These are phyloP conservation scores for Mediolabrus comicus DNA, from an alignment of 108 stramenopile genomes.

Conservation along the genomic window DNA sequence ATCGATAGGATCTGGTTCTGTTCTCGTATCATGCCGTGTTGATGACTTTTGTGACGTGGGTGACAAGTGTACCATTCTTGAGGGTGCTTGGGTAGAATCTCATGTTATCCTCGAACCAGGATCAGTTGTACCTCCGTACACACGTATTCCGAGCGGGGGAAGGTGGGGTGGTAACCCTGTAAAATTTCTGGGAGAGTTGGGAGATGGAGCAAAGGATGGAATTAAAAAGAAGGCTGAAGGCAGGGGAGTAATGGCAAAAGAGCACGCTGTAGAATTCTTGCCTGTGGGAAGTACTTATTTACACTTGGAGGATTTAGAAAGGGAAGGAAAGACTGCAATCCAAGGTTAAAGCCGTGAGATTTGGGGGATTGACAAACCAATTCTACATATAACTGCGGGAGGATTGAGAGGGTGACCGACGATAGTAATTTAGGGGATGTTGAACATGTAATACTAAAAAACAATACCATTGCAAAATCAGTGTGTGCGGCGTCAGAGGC, in stretches of 20 bases:
- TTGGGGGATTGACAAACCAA: neutral
- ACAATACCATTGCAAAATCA: neutral
- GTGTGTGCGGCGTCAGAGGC: neutral
- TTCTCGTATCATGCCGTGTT: conserved; percentile 79
- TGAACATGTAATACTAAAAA: neutral
- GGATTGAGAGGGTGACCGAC: neutral
- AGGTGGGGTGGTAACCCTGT: conserved; percentile 95
- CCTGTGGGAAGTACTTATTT: conserved; percentile 84
- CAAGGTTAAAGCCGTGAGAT: conserved; percentile 27
- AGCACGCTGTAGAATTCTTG: conserved; percentile 89
- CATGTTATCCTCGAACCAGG: conserved; percentile 88
- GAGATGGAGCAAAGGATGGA: conserved; percentile 67
- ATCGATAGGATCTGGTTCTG: conserved; percentile 79
- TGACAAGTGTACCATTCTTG: conserved; percentile 86
- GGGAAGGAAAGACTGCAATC: conserved; percentile 51
- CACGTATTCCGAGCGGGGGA: conserved; percentile 85
- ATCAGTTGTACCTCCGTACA: conserved; percentile 85
- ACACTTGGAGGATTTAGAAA: conserved; percentile 87
- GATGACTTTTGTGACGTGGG: conserved; percentile 85
- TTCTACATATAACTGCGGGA: neutral
- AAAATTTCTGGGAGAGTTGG: conserved; percentile 67
- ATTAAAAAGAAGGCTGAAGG: conserved; percentile 70
- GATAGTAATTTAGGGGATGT: neutral
- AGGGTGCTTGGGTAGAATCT: conserved; percentile 87
- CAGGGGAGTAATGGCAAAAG: conserved; percentile 67